Evolutionary conservation across 176 grass and related monocot species (phyloP).

Genomic region (Rhynchospora pubera): DNA sequence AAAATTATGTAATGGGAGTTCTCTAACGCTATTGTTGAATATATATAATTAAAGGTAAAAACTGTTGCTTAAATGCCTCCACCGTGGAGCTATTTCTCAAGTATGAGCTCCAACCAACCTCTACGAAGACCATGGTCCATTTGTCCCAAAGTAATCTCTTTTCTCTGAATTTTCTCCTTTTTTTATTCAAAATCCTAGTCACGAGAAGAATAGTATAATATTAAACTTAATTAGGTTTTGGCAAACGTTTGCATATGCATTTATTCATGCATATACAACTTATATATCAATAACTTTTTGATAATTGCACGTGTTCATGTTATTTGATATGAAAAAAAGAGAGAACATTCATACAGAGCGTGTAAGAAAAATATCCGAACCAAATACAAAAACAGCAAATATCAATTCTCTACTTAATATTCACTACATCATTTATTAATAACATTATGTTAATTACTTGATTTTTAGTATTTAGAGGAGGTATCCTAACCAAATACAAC

Average conservation of each 20-base stretch:
- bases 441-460: background rate
- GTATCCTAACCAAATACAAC: constrained; percentile 53
- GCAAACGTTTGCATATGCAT: background rate
- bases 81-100: constrained; percentile 53
- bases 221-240: background rate
- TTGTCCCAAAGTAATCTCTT: constrained; percentile 57
- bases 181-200: background rate
- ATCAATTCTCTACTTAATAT: background rate
- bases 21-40: background rate
- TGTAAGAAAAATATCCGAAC: background rate
- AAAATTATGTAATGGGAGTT: background rate
- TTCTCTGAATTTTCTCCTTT: background rate
- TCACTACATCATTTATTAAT: background rate
- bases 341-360: background rate
- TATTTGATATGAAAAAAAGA: background rate
- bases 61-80: constrained; percentile 78
- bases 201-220: background rate
- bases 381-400: background rate
- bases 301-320: background rate
- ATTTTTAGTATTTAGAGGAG: constrained; percentile 46
- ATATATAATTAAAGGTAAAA: constrained; percentile 29
- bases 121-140: constrained; percentile 67
- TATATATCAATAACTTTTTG: background rate
- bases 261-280: background rate
- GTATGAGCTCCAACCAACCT: constrained; percentile 69